phyloP scores from a whole-genome alignment of 768 basidiomycete genomes.

The Harrya chromipes region DNA sequence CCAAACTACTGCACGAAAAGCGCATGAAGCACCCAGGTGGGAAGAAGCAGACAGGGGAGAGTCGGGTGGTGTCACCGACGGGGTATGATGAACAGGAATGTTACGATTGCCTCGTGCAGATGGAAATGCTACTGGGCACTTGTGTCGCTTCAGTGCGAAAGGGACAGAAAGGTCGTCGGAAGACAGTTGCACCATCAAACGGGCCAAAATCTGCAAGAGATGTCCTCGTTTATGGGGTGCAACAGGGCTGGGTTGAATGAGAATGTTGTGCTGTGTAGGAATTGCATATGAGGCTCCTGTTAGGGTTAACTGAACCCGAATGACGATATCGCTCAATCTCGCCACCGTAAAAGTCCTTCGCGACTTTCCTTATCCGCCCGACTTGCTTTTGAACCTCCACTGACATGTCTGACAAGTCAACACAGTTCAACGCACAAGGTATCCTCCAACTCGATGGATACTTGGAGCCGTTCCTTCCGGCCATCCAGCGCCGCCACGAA shows the following conservation, averaged over 20 bases:
- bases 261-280: background rate
- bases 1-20: slow-evolving; percentile 70
- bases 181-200: slow-evolving; percentile 24
- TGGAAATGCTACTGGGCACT: slow-evolving; percentile 55
- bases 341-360: slow-evolving; percentile 5
- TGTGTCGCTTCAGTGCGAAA: slow-evolving; percentile 41
- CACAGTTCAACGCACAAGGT: slow-evolving; percentile 50
- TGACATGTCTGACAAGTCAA: slow-evolving; percentile 41
- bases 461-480: slow-evolving; percentile 68
- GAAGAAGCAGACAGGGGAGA: slow-evolving; percentile 35
- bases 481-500: slow-evolving; percentile 67
- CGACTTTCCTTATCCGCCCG: slow-evolving; percentile 1
- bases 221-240: slow-evolving; percentile 57
- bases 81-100: slow-evolving; percentile 65
- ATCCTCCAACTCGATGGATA: slow-evolving; percentile 67
- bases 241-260: slow-evolving; percentile 57
- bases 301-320: too few relatives aligned
- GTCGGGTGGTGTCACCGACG: slow-evolving; percentile 16
- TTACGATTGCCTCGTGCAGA: slow-evolving; percentile 63
- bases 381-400: background rate
- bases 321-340: too few relatives aligned
- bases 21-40: slow-evolving; percentile 53
- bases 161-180: slow-evolving; percentile 34
- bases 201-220: slow-evolving; percentile 49
- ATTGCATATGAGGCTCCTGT: background rate